These are phyloP conservation scores for Fagopyrum esculentum DNA, from an alignment of 148 eudicot genomes.

Conservation along the genomic window DNA sequence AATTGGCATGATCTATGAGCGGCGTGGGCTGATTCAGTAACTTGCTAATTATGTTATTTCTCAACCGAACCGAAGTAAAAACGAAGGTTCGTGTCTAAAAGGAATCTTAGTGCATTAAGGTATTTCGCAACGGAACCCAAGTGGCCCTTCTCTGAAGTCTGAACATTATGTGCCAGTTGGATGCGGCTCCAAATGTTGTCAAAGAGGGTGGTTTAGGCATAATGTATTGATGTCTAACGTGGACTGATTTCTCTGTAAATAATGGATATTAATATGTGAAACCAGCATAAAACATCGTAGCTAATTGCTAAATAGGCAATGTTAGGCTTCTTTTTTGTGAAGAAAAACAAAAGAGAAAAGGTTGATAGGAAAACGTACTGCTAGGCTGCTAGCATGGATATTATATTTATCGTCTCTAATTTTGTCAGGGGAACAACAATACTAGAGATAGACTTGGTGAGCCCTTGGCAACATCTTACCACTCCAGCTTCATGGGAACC, in stretches of 20 bases:
- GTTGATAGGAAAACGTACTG: background rate
- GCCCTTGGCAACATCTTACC: constrained; percentile 65
- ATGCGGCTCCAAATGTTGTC: no score
- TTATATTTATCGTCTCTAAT: constrained; percentile 12
- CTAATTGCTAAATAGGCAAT: background rate
- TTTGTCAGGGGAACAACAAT: constrained; percentile 37
- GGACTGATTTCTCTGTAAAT: background rate
- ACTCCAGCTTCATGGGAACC: constrained; percentile 58
- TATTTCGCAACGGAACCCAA: background rate
- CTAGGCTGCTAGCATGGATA: background rate
- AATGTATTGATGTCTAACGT: background rate
- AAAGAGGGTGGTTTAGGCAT: background rate
- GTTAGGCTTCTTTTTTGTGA: background rate
- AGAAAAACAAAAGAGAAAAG: background rate
- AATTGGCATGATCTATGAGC: background rate
- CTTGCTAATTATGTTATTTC: background rate
- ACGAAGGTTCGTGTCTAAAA: no score
- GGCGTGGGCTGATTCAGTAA: background rate
- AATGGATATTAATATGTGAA: background rate
- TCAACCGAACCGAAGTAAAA: background rate
- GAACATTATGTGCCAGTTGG: background rate
- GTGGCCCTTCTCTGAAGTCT: background rate
- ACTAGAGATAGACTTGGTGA: constrained; percentile 54
- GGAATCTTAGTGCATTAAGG: no score
- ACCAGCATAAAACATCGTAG: background rate